Evolutionary conservation across 352 stramenopile genomes (phyloP), one percentile per base, ranked within the genome.

Genomic region (Pythium guiyangense): DNA sequence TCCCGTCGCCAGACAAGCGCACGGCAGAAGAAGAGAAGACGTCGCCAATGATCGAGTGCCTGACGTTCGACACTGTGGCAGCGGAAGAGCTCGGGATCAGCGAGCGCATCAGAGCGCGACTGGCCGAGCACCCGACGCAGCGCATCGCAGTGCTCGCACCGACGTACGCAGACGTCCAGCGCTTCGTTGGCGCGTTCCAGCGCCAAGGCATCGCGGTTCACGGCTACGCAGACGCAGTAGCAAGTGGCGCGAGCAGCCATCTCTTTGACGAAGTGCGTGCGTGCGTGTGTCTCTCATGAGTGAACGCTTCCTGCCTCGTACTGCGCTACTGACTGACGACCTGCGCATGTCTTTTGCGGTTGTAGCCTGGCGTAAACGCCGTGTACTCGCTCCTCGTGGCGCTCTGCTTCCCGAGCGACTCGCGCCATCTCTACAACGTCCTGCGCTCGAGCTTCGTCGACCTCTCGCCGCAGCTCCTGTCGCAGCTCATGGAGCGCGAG

Each of bases 341-440:
- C 49, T 14, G 42, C 29, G 12, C 11, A 25, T 51, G 57, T 27
- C 31, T 37, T 35, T 29, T 2, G 18, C 15, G 3, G 17, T 4
- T 25, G 0, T 43, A 91, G 56, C 77, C 77, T 22, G 67, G 76
- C 20, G 76, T 89, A 9, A 86, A 85, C 46, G 56, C 68, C 0
- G 62, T 92, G 15, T 87, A 80, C 43, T 90, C 83, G 39, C 57
- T 92, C 29, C 60, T 92, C 25, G 79, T 84, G 34, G 76, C 77
- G 12, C 70, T 92, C 11, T 79, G 69, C 55, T 84, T 64, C 40
- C 79, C 83, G 1, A 88, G 69, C 40, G 79, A 92, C 50, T 86
- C 83, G 11, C 76, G 76, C 11, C 75, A 90, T 49, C 52, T 92
- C 11, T 92, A 92, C 67, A 90, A 90, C 44, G 69, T 92, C 8